A percentile compares a stretch with the other conserved stretches of the same genome.
These are phyloP conservation scores for Trichosanthes cucumerina DNA, from an alignment of 306 rosid genomes.

Conservation along the genomic window DNA sequence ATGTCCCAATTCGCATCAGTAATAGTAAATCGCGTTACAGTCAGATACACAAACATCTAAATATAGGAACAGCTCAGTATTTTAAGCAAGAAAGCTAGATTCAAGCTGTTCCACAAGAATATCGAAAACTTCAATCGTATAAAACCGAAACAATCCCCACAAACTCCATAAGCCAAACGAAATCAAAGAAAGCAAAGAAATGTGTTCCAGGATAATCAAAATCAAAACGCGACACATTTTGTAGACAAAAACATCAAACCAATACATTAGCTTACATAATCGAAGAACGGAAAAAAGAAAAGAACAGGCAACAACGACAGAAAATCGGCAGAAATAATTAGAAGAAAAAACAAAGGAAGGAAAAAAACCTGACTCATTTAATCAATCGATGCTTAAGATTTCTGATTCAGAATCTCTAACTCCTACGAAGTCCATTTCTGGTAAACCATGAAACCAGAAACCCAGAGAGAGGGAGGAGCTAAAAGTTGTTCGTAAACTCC, in stretches of 20 bases:
- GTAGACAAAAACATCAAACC: background rate
- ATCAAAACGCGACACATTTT: background rate
- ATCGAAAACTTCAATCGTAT: background rate
- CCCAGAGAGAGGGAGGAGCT: background rate
- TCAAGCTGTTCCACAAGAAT: background rate
- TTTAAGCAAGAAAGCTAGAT: background rate
- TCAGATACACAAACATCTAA: background rate
- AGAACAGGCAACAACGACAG: background rate
- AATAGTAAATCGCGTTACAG: background rate
- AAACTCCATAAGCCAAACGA: background rate
- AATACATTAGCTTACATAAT: background rate
- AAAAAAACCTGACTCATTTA: background rate
- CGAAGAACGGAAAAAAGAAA: background rate
- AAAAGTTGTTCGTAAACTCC: background rate
- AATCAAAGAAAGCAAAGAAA: background rate
- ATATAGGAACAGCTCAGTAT: background rate
- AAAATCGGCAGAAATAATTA: background rate
- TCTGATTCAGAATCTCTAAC: background rate
- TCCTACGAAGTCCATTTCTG: background rate
- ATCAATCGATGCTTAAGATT: conserved; percentile 7
- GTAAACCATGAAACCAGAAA: background rate
- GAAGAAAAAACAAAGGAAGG: background rate
- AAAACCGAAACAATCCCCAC: background rate
- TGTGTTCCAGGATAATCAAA: background rate
- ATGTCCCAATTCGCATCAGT: background rate